phyloP scores from a whole-genome alignment of 495 filamentous ascomycete genomes.

The Tuber melanosporum region DNA sequence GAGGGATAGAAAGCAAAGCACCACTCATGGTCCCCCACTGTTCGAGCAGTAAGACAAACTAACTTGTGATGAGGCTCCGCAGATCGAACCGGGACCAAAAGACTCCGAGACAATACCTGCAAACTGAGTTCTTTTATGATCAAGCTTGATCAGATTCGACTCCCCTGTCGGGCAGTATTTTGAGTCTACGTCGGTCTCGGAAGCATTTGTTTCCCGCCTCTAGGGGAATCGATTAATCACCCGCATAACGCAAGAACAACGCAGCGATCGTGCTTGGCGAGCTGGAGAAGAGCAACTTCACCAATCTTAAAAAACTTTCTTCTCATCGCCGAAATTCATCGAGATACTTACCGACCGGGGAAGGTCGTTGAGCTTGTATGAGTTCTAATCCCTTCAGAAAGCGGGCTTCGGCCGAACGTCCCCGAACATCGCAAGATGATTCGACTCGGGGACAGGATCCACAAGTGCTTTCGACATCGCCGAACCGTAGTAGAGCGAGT shows the following conservation, averaged over 20 bases:
- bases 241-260: slow-evolving; percentile 1
- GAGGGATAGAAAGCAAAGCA: background rate
- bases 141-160: background rate
- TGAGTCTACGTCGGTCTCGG: background rate
- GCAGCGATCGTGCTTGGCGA: background rate
- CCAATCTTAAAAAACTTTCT: background rate
- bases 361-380: background rate
- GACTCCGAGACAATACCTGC: background rate
- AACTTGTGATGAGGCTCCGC: slow-evolving; percentile 2
- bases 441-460: background rate
- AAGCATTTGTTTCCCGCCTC: background rate
- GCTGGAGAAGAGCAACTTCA: background rate
- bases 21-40: background rate
- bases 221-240: background rate
- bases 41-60: too few relatives aligned
- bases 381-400: background rate
- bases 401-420: background rate
- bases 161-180: background rate
- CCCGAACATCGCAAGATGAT: background rate
- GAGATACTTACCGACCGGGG: background rate
- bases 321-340: background rate
- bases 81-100: background rate
- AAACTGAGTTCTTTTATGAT: background rate
- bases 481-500: background rate
- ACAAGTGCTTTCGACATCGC: background rate